Percentiles rank a stretch among this genome's conserved stretches.
Conservation (phyloP, 768 basidiomycete species). For the Boletus reticulatus region DNA sequence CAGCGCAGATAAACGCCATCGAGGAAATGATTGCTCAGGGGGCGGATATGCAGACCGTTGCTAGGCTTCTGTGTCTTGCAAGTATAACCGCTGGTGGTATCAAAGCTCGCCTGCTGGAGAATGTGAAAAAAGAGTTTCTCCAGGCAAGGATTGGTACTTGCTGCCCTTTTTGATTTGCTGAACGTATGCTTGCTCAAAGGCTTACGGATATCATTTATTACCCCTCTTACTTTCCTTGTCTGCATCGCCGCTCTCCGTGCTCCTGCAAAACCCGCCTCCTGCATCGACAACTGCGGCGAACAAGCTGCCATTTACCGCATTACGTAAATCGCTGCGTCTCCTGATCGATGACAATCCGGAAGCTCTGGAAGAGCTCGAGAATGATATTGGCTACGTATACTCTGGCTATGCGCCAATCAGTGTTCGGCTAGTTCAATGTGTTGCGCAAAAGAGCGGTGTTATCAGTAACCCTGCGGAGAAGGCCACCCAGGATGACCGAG, state of each 20-base stretch:
- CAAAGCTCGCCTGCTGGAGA: slow-evolving; percentile 83
- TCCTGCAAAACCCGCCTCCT: slow-evolving; percentile 69
- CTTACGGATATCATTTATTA: slow-evolving; percentile 74
- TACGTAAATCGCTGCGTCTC: slow-evolving; percentile 87
- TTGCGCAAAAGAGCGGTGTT: slow-evolving; percentile 88
- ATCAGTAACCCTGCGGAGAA: slow-evolving; percentile 74
- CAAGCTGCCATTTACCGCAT: slow-evolving; percentile 68
- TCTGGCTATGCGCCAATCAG: slow-evolving; percentile 96
- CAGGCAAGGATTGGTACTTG: slow-evolving; percentile 47
- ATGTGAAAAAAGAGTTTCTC: slow-evolving; percentile 86
- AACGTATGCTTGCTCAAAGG: slow-evolving; percentile 32
- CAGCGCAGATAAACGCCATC: slow-evolving; percentile 77
- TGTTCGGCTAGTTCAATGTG: slow-evolving; percentile 87
- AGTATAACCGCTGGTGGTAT: slow-evolving; percentile 84
- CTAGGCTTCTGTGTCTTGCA: slow-evolving; percentile 83
- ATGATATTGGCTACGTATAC: slow-evolving; percentile 95
- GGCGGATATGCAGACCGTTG: slow-evolving; percentile 72
- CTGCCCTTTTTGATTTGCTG: background rate
- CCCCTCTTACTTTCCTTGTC: slow-evolving; percentile 66
- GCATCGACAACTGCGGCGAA: slow-evolving; percentile 41
- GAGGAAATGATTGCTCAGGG: slow-evolving; percentile 91
- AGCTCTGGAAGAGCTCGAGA: slow-evolving; percentile 77
- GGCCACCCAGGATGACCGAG: slow-evolving; percentile 38
- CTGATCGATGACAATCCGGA: slow-evolving; percentile 86
- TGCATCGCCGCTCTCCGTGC: slow-evolving; percentile 61